These are phyloP conservation scores for Babesia bigemina DNA, from an alignment of 169 alveolate genomes.

Conservation along the genomic window DNA sequence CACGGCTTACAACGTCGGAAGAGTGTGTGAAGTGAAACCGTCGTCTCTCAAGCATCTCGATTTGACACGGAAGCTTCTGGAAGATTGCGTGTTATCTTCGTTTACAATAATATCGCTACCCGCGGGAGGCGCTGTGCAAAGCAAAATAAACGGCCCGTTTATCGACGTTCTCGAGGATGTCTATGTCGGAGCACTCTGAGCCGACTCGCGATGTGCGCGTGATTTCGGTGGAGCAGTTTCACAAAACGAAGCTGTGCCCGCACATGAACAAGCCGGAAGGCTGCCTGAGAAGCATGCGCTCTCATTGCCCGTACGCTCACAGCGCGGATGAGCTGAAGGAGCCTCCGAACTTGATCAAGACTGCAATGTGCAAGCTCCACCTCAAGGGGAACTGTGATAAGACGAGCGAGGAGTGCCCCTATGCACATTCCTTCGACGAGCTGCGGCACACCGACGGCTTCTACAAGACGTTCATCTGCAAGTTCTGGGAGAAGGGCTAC, in stretches of 20 bases:
- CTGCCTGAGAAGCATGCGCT: slow-evolving; percentile 58
- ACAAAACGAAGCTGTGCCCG: slow-evolving; percentile 64
- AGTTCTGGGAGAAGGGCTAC: slow-evolving; percentile 74
- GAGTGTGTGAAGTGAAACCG: too few species aligned
- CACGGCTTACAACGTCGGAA: too few species aligned
- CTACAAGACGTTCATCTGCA: slow-evolving; percentile 73
- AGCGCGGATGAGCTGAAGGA: slow-evolving; percentile 67
- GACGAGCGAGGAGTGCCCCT: slow-evolving; percentile 61
- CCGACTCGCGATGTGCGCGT: slow-evolving; percentile 5
- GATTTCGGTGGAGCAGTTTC: slow-evolving; percentile 36
- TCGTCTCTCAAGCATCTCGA: too few species aligned
- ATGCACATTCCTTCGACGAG: slow-evolving; percentile 69
- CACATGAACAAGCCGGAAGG: slow-evolving; percentile 57
- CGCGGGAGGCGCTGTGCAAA: too few species aligned
- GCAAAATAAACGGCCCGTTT: too few species aligned
- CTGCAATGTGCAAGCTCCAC: slow-evolving; percentile 71
- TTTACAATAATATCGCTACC: too few species aligned
- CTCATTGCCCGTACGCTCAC: slow-evolving; percentile 76
- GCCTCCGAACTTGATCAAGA: slow-evolving; percentile 73
- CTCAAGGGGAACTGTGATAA: slow-evolving; percentile 56
- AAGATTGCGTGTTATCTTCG: too few species aligned
- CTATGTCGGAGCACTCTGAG: not conserved
- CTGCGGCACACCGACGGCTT: slow-evolving; percentile 73
- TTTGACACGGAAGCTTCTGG: too few species aligned
- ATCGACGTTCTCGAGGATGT: not conserved